Evolutionary conservation across 768 basidiomycete species (phyloP), one percentile per base, ranked within the genome.

Genomic region (Neoboletus subvelutipes): DNA sequence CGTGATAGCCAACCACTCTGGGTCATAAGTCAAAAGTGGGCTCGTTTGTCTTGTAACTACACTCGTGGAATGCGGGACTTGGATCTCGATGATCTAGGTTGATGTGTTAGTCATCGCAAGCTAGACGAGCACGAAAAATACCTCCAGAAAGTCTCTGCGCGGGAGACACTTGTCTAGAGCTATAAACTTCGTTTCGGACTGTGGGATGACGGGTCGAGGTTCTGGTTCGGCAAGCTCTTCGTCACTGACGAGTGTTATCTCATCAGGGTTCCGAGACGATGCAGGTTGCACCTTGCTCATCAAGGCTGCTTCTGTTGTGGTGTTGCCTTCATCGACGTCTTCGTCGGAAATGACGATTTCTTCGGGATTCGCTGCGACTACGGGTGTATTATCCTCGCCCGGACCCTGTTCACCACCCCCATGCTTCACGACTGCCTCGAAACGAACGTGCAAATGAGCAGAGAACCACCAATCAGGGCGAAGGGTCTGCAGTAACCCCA

Each of bases 1-100:
- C 5, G 85, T 86, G 65, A 99, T 93, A 0, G 94, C 94, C 46
- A 98, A 84, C 97, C 97, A 99, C 68, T 93, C 86, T 0, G 87
- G 86, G 65, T 98, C 94, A 28, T 28, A 28, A 28, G 28, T 28
- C 28, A 28, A 28, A 5, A 28, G 60, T 5, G 81, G 79, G 10
- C 31, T 45, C 11, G 51, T 39, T 47, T 59, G 56, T 34, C 56
- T 50, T 10, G 59, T 51, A 39, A 47, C 45, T 28, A 52, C 36
- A 51, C 47, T 39, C 26, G 57, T 53, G 50, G 67, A 52, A 49
- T 52, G n/a, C 37, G 48, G 49, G 43, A 64, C 62, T 5, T 77
- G 75, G 24, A 92, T 70, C 50, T 95, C 91, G 43, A 94, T 69
- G 10, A 94, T 81, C 92, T 94, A 61, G 6, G n/a, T 50, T 28